Evolutionary conservation across 305 asterid species (phyloP).

Genomic region (Coffea humblotiana): DNA sequence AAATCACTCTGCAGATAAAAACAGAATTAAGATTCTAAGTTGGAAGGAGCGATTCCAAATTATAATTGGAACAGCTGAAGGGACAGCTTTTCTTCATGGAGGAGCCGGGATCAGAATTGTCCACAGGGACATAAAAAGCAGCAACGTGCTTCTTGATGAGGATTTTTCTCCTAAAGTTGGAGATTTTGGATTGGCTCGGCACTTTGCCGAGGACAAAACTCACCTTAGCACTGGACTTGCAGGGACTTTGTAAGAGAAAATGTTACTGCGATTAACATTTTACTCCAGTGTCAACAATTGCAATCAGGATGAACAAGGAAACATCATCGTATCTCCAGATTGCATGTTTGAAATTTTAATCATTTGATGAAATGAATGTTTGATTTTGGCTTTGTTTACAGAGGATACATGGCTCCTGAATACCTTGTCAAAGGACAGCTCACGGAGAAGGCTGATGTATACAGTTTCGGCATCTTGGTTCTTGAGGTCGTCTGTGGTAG

Average conservation of each 20-base stretch:
- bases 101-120: slow-evolving; percentile 64
- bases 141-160: slow-evolving; percentile 84
- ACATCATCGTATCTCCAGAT: too few species aligned
- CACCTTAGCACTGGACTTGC: slow-evolving; percentile 96
- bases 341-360: too few species aligned
- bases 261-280: too few species aligned
- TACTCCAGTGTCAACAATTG: too few species aligned
- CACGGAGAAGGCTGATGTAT: slow-evolving; percentile 91
- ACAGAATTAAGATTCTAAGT: slow-evolving; percentile 44
- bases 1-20: slow-evolving; percentile 43
- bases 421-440: slow-evolving; percentile 89
- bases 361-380: neutral
- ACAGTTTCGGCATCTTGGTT: slow-evolving; percentile 78
- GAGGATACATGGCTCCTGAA: slow-evolving; percentile 98
- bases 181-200: slow-evolving; percentile 89
- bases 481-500: slow-evolving; percentile 78
- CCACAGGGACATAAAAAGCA: slow-evolving; percentile 88
- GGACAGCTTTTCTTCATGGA: slow-evolving; percentile 74
- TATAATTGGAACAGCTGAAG: slow-evolving; percentile 82
- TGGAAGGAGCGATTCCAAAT: slow-evolving; percentile 75
- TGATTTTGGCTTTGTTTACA: slow-evolving; percentile 27
- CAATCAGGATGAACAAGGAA: too few species aligned
- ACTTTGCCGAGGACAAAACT: slow-evolving; percentile 68
- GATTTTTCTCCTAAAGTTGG: slow-evolving; percentile 65
- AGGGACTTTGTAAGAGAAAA: slow-evolving; percentile 76